Evolutionary conservation across 2,329 filamentous ascomycete species (phyloP).

Genomic region (Exophiala mesophila): DNA sequence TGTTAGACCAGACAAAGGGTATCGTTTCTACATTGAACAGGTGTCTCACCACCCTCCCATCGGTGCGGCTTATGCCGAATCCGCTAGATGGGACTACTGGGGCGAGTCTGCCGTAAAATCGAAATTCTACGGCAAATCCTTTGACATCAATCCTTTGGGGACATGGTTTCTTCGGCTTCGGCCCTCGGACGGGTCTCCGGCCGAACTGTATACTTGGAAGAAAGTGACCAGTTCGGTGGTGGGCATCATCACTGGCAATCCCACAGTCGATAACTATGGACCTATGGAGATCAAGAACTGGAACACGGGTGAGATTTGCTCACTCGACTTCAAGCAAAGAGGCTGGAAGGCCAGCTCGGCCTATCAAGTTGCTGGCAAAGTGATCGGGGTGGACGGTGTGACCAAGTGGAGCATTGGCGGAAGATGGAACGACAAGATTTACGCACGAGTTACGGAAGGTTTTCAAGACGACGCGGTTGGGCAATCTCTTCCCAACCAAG

Average conservation of each 20-base stretch:
- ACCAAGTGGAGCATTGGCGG: constrained; percentile 87
- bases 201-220: constrained; percentile 96
- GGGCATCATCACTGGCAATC: constrained; percentile 94
- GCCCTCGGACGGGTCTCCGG: constrained; percentile 66
- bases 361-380: constrained; percentile 81
- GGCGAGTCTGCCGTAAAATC: constrained; percentile 93
- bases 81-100: constrained; percentile 91
- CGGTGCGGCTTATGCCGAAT: constrained; percentile 88
- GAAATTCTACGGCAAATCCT: constrained; percentile 96
- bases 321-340: constrained; percentile 87
- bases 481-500: constrained; percentile 50
- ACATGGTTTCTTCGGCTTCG: constrained; percentile 93
- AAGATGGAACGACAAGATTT: constrained; percentile 96
- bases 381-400: constrained; percentile 71
- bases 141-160: constrained; percentile 91
- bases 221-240: constrained; percentile 98
- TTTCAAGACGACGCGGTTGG: constrained; percentile 68
- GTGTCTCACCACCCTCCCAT: constrained; percentile 96
- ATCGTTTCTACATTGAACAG: constrained; percentile 97
- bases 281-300: constrained; percentile 96
- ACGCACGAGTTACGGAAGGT: constrained; percentile 85
- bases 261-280: constrained; percentile 96
- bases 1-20: constrained; percentile 89
- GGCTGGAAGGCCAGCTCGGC: constrained; percentile 94
- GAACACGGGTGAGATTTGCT: constrained; percentile 86